These are phyloP conservation scores for Rosa persica DNA, from an alignment of 306 rosid genomes.

Conservation along the genomic window DNA sequence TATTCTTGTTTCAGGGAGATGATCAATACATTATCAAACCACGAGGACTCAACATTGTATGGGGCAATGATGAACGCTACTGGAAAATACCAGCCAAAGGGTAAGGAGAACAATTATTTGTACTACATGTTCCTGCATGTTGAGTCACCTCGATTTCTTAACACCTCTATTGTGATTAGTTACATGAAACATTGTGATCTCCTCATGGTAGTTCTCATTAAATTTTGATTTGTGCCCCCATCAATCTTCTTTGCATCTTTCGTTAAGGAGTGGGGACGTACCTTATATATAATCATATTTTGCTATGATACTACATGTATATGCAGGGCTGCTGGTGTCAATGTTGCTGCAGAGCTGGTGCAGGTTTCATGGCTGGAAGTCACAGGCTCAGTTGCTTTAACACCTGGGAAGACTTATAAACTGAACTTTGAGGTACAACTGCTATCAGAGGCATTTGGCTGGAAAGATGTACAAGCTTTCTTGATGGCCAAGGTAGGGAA, in stretches of 20 bases:
- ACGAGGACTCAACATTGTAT: conserved; percentile 29
- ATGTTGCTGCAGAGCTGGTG: conserved; percentile 26
- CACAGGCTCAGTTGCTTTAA: not conserved
- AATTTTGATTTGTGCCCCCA: too few relatives aligned
- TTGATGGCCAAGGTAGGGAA: conserved; percentile 73
- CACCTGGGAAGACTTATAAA: rapidly evolving
- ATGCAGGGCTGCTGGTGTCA: not conserved
- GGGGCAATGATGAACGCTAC: conserved; percentile 48
- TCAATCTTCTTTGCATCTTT: too few relatives aligned
- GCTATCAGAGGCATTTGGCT: conserved; percentile 55
- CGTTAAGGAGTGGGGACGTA: too few relatives aligned
- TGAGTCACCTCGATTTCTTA: too few relatives aligned
- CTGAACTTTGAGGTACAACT: conserved; percentile 33
- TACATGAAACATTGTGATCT: not conserved
- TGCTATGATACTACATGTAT: not conserved
- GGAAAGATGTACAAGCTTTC: conserved; percentile 43
- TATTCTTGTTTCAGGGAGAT: not conserved
- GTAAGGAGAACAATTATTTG: conserved; percentile 2
- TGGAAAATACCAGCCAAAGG: conserved; percentile 22
- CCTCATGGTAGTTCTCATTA: too few relatives aligned
- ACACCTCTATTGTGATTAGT: not conserved
- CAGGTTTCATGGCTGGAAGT: conserved; percentile 88
- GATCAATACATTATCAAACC: not conserved
- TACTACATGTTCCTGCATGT: not conserved
- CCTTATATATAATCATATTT: not conserved